Percentiles rank a stretch among this genome's conserved stretches.
phyloP scores from a whole-genome alignment of 2,329 filamentous ascomycete genomes.

The Coniochaeta sp. region DNA sequence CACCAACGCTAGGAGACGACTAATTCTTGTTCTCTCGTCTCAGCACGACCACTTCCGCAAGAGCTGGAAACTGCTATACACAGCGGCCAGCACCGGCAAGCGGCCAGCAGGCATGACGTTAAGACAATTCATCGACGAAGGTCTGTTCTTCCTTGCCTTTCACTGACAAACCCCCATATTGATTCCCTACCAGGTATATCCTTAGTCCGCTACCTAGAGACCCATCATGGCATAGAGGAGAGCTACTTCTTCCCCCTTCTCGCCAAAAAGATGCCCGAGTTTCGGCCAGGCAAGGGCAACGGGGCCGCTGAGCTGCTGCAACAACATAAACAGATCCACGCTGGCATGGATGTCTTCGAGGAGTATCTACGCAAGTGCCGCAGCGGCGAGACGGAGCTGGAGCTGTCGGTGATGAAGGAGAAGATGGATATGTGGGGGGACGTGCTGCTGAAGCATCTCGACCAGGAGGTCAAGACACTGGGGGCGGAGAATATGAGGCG shows the following conservation, averaged over 20 bases:
- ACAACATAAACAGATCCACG: slow-evolving; percentile 75
- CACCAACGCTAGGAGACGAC: slow-evolving; percentile 2
- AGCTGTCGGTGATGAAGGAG: slow-evolving; percentile 51
- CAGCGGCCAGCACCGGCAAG: slow-evolving; percentile 49
- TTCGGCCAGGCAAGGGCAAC: slow-evolving; percentile 31
- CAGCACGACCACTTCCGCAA: slow-evolving; percentile 72
- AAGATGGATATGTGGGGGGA: slow-evolving; percentile 72
- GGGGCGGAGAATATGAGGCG: slow-evolving; percentile 81
- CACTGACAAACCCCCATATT: not conserved
- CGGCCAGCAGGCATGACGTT: slow-evolving; percentile 59
- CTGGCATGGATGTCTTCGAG: slow-evolving; percentile 61
- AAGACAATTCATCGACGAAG: slow-evolving; percentile 58
- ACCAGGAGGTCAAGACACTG: slow-evolving; percentile 73
- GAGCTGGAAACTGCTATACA: slow-evolving; percentile 65
- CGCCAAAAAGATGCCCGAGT: slow-evolving; percentile 71
- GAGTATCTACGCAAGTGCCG: slow-evolving; percentile 57
- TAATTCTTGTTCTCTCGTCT: slow-evolving; percentile 1
- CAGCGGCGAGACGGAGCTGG: slow-evolving; percentile 53
- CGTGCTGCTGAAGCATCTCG: slow-evolving; percentile 75
- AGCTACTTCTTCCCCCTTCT: slow-evolving; percentile 71
- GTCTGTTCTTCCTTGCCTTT: slow-evolving; percentile 17
- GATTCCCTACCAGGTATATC: slow-evolving; percentile 29
- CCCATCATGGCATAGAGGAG: slow-evolving; percentile 82
- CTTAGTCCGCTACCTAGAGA: slow-evolving; percentile 62
- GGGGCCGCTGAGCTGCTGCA: slow-evolving; percentile 46